Percentiles rank a stretch among this genome's conserved stretches.
Conservation (phyloP, 2,329 filamentous ascomycete genomes). For the Aureobasidium uvarum region DNA sequence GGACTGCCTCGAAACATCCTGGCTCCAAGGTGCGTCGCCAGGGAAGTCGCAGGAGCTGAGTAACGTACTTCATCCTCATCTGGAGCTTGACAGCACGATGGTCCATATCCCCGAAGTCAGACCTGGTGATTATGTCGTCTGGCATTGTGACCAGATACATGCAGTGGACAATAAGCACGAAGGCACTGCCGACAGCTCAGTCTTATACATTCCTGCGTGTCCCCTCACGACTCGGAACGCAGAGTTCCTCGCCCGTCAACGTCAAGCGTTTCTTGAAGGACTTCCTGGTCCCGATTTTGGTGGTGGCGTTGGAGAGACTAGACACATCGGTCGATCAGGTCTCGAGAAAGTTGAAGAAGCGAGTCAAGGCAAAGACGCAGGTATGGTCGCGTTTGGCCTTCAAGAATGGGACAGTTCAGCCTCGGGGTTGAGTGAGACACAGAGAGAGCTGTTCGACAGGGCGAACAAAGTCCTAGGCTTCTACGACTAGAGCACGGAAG, state of each 20-base stretch:
- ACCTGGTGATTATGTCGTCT: slow-evolving; percentile 71
- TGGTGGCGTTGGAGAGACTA: slow-evolving; percentile 62
- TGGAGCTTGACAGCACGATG: slow-evolving; percentile 67
- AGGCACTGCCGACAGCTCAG: slow-evolving; percentile 72
- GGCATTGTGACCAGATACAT: slow-evolving; percentile 69
- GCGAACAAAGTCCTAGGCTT: slow-evolving; percentile 59
- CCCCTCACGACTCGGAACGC: slow-evolving; percentile 75
- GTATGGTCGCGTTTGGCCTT: slow-evolving; percentile 57
- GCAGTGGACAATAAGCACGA: slow-evolving; percentile 76
- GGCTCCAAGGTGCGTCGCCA: slow-evolving; percentile 67
- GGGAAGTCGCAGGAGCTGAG: slow-evolving; percentile 70
- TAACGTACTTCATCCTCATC: slow-evolving; percentile 64
- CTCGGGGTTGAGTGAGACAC: slow-evolving; percentile 49
- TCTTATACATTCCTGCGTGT: slow-evolving; percentile 85
- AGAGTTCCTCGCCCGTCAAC: slow-evolving; percentile 67
- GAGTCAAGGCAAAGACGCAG: slow-evolving; percentile 41
- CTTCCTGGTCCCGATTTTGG: slow-evolving; percentile 49
- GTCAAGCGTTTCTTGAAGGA: slow-evolving; percentile 67
- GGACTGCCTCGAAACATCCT: slow-evolving; percentile 53
- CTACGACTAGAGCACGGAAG: neutral
- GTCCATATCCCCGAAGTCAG: slow-evolving; percentile 65
- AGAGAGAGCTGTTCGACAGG: slow-evolving; percentile 51
- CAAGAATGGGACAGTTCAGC: slow-evolving; percentile 50
- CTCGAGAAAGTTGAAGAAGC: slow-evolving; percentile 41
- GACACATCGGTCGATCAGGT: slow-evolving; percentile 46